A percentile compares a stretch with the other conserved stretches of the same genome.
These are phyloP conservation scores for Penicillium turbatum DNA, from an alignment of 495 filamentous ascomycete species.

Conservation along the genomic window DNA sequence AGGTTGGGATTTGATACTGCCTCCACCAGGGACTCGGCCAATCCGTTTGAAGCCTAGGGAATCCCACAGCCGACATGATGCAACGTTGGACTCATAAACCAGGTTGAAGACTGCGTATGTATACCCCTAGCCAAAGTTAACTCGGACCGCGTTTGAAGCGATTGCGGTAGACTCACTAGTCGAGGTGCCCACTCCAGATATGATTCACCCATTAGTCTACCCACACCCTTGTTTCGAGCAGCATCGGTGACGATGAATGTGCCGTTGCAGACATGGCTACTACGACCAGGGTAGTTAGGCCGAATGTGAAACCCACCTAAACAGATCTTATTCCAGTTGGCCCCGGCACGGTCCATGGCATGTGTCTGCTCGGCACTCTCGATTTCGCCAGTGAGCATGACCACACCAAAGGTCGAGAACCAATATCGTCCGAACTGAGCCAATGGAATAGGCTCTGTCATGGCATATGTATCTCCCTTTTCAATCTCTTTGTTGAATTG, in stretches of 20 bases:
- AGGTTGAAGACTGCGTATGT: slow-evolving; percentile 97
- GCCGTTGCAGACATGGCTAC: slow-evolving; percentile 94
- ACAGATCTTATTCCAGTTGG: slow-evolving; percentile 81
- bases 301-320: slow-evolving; percentile 96
- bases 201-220: slow-evolving; percentile 86
- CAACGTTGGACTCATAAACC: slow-evolving; percentile 96
- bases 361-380: slow-evolving; percentile 58
- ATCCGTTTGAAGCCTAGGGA: slow-evolving; percentile 97
- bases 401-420: slow-evolving; percentile 91
- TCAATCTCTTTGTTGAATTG: slow-evolving; percentile 94
- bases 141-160: neutral
- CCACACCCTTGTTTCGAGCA: slow-evolving; percentile 84
- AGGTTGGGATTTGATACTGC: slow-evolving; percentile 76
- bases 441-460: slow-evolving; percentile 72
- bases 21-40: slow-evolving; percentile 82
- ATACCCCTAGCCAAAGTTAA: slow-evolving; percentile 59
- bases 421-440: slow-evolving; percentile 82
- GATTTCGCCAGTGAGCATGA: slow-evolving; percentile 87
- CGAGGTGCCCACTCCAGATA: slow-evolving; percentile 94
- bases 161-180: slow-evolving; percentile 50
- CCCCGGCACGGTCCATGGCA: slow-evolving; percentile 49
- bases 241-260: slow-evolving; percentile 92
- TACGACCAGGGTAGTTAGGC: slow-evolving; percentile 94
- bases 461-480: slow-evolving; percentile 93
- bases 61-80: slow-evolving; percentile 94